Percentiles rank a stretch among this genome's conserved stretches.
phyloP scores from a whole-genome alignment of 371 early-diverging fungal genomes.

The Mortierella sp. region DNA sequence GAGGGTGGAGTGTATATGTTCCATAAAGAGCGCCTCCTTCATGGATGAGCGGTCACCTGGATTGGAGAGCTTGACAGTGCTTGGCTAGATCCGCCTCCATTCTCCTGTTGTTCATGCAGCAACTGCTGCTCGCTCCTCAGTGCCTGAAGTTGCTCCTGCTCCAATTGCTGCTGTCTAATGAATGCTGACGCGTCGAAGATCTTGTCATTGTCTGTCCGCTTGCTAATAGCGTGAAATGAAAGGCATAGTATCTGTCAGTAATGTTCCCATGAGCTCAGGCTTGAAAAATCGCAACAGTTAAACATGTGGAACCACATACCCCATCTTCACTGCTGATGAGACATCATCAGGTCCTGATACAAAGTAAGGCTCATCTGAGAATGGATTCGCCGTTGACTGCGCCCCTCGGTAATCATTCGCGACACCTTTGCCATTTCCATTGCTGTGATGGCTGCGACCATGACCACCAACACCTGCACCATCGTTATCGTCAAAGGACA shows the following conservation, averaged over 20 bases:
- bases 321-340: constrained; percentile 48
- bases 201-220: constrained; percentile 44
- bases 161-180: constrained; percentile 42
- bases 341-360: constrained; percentile 32
- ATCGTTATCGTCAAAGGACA: constrained; percentile 24
- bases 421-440: constrained; percentile 21
- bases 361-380: constrained; percentile 38
- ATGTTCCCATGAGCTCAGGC: background rate
- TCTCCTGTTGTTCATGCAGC: constrained; percentile 28
- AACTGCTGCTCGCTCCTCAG: constrained; percentile 36
- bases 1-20: background rate
- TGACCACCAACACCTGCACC: constrained; percentile 17
- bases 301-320: constrained; percentile 12
- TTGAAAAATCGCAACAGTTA: too few species aligned
- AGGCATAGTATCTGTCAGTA: too few species aligned
- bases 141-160: constrained; percentile 41
- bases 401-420: constrained; percentile 7
- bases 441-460: constrained; percentile 6
- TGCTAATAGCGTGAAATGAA: constrained; percentile 12
- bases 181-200: constrained; percentile 49
- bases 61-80: constrained; percentile 1
- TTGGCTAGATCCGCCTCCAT: constrained; percentile 24
- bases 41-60: constrained; percentile 10
- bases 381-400: constrained; percentile 19
- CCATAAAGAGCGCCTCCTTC: background rate